Evolutionary conservation across 202 grass and related monocot species (phyloP), one percentile per base, ranked within the genome.

Genomic region (Bolboschoenoplectus hybrid): DNA sequence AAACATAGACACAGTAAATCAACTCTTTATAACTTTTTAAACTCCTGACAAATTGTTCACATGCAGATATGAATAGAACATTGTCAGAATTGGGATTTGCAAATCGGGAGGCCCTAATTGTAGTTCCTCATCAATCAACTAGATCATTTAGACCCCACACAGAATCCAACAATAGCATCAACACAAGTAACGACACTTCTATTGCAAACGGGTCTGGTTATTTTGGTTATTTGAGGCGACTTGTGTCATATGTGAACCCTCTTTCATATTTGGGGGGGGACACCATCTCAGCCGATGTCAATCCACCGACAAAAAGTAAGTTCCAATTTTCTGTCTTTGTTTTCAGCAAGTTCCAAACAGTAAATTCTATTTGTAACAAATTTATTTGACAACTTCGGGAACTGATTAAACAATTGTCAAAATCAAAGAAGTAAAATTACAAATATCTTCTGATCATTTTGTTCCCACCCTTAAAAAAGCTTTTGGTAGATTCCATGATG

Each of bases 91-190:
- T 99, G 83, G 93, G 92, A 73, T 91, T 99, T 92, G 88, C 88
- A 71, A 94, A 85, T 88, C 91, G 97, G 40, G 91, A 99, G 52
- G 92, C 97, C 20, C 85, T 99, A 83, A 90, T 92, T 91, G 92
- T 97, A 79, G 83, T 97, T 85, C 97, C 90, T 40, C 87, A 49
- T 67, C 87, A 88, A 68, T 46, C 75, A 84, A 69, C 70, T 70
- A 85, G 82, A 67, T 63, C 92, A 26, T 45, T 85, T 81, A 91
- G 79, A 80, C 41, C 1, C 62, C 90, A 92, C 12, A 77, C 87
- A 45, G 76, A 82, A 49, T 40, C 51, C 41, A 56, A 88, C 41
- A 63, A 58, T 81, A 87, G 69, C 44, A 70, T 6, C 63, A 87
- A 51, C 72, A 52, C 1, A 85, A 61, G 45, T 81, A 9, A 45